Percentiles rank a stretch among this genome's conserved stretches.
Conservation (phyloP, 1,284 basidiomycete genomes). For the Limonomyces culmigenus region DNA sequence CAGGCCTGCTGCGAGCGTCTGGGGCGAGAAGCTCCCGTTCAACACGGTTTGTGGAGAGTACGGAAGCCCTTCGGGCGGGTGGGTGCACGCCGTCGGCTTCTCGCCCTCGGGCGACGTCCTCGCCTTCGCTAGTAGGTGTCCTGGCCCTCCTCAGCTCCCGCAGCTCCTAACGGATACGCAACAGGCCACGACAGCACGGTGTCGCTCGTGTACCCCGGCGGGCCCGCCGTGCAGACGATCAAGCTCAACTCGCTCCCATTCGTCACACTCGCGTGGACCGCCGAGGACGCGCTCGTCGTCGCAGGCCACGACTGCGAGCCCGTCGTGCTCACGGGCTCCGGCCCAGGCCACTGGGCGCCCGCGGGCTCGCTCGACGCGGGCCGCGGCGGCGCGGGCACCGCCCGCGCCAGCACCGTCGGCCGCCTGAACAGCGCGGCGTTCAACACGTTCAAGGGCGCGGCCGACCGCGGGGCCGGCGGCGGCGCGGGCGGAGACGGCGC, state of each 20-base stretch:
- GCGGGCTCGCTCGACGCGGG: slow-evolving; percentile 76
- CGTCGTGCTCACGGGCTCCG: slow-evolving; percentile 62
- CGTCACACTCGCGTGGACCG: slow-evolving; percentile 72
- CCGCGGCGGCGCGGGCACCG: slow-evolving; percentile 24
- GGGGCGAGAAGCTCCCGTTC: slow-evolving; percentile 97
- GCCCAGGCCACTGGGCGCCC: slow-evolving; percentile 50
- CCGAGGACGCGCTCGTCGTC: slow-evolving; percentile 70
- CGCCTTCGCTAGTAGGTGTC: slow-evolving; percentile 74
- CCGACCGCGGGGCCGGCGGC: slow-evolving; percentile 61
- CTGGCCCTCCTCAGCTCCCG: too few species aligned
- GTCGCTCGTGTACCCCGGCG: slow-evolving; percentile 74
- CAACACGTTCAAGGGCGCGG: slow-evolving; percentile 88
- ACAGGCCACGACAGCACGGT: slow-evolving; percentile 88
- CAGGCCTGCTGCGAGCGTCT: slow-evolving; percentile 80
- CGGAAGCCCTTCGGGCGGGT: slow-evolving; percentile 76
- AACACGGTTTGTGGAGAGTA: slow-evolving; percentile 97
- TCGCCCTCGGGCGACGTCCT: slow-evolving; percentile 87
- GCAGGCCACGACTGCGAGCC: slow-evolving; percentile 99
- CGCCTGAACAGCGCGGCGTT: slow-evolving; percentile 90
- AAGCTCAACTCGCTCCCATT: slow-evolving; percentile 65
- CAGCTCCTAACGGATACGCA: slow-evolving; percentile 1
- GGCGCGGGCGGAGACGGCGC: slow-evolving; percentile 19
- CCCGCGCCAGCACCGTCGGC: slow-evolving; percentile 34
- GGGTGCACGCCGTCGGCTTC: slow-evolving; percentile 94
- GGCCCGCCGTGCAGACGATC: slow-evolving; percentile 55